phyloP scores from a whole-genome alignment of 225 moss, liverwort and hornwort species.

The Marchantia polymorpha region DNA sequence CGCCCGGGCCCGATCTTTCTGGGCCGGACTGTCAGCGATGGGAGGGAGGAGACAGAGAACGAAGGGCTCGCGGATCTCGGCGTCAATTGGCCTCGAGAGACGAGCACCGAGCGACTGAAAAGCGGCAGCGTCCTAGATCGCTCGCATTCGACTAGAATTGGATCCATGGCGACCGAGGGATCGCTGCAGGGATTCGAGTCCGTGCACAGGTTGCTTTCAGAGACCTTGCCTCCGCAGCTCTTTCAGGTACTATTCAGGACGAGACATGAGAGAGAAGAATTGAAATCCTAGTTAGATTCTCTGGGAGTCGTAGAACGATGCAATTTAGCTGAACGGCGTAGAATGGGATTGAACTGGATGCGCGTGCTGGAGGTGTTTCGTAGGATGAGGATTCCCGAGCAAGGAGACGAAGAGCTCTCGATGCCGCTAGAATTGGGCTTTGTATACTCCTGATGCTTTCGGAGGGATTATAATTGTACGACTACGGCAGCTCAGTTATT shows the following conservation, averaged over 20 bases:
- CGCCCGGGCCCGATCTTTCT: not conserved
- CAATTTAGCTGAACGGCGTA: not conserved
- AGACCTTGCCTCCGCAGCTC: constrained; percentile 38
- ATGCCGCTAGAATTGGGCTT: not conserved
- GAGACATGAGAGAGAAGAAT: not conserved
- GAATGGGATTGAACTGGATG: no score
- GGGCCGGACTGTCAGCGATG: not conserved
- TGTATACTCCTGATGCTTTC: no score
- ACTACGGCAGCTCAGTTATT: no score
- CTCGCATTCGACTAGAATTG: not conserved
- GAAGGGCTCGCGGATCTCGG: not conserved
- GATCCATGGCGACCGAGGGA: constrained; percentile 21
- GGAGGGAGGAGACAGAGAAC: not conserved
- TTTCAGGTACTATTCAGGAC: constrained; percentile 19
- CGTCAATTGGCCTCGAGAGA: not conserved
- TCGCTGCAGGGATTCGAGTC: constrained; percentile 48
- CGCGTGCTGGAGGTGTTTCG: not conserved
- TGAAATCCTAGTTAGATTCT: not conserved
- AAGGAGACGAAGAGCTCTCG: not conserved
- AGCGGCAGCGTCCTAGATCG: not conserved
- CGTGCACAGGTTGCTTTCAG: constrained; percentile 38
- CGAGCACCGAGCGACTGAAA: not conserved
- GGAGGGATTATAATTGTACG: no score
- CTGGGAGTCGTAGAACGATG: not conserved
- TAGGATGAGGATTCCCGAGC: not conserved